These are phyloP conservation scores for Prosopis cineraria DNA, from an alignment of 306 rosid genomes.

Conservation along the genomic window DNA sequence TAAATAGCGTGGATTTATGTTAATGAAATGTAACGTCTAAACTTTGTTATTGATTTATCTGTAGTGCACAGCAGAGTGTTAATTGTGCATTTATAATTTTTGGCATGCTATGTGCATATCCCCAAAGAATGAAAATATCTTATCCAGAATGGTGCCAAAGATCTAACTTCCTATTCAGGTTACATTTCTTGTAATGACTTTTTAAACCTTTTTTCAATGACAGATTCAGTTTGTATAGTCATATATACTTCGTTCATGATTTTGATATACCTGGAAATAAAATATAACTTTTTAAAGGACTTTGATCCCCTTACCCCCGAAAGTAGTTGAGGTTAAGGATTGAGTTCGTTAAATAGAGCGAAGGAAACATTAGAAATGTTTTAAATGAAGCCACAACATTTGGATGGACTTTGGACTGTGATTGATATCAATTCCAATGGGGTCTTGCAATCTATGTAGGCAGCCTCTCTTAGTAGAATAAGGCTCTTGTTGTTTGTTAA, in stretches of 20 bases:
- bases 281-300: too few relatives aligned
- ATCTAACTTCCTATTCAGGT: too few relatives aligned
- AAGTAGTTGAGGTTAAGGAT: slow-evolving; percentile 8
- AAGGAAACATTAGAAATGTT: neutral
- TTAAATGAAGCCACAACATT: slow-evolving; percentile 1
- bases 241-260: slow-evolving; percentile 1
- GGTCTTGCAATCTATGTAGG: neutral
- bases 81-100: slow-evolving; percentile 11
- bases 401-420: slow-evolving; percentile 5
- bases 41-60: slow-evolving; percentile 7
- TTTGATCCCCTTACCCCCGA: too few relatives aligned
- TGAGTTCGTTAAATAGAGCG: slow-evolving; percentile 7
- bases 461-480: neutral
- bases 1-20: slow-evolving; percentile 19
- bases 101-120: slow-evolving; percentile 19
- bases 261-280: neutral
- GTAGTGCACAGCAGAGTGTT: neutral
- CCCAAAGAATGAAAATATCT: slow-evolving; percentile 25
- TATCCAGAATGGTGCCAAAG: too few relatives aligned
- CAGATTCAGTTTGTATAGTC: slow-evolving; percentile 24
- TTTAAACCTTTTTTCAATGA: slow-evolving; percentile 11
- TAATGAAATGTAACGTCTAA: slow-evolving; percentile 12
- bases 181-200: neutral
- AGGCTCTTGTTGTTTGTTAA: neutral
- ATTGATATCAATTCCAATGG: neutral